Base-by-base conservation (phyloP, 805 yeast species). In the Hanseniaspora occidentalis region DNA sequence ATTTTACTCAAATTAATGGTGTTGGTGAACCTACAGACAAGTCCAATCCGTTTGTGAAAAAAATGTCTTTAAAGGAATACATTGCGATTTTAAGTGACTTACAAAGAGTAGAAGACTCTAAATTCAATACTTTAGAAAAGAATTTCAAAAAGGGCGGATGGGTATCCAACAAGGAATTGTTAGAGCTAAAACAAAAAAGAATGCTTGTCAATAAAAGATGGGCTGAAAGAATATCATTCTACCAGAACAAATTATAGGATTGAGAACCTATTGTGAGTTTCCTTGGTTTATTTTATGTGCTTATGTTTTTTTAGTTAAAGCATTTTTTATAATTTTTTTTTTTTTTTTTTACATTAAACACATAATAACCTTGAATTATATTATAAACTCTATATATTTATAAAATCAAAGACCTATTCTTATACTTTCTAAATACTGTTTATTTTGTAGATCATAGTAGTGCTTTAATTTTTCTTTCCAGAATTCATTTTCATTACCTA, bases 221-320 rank as follows among this genome's bases (percentile, higher is more conserved):
- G 61, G 56, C 54, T 1, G 60, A 56, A 38, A 50, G 57, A 38
- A 54, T 56, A 13, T 49, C 52, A 2, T 51, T 43, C 42, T 55
- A 55, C 43, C 53, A 51, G 26, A 45, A 43, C 19, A 48, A 47
- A 35, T 31, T 50, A 16, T 52, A 50, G 33, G 47, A 42, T 19
- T 49, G n/a, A 36, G 38, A 14, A n/a, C n/a, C n/a, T n/a, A n/a
- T n/a, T n/a, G n/a, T 19, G 24, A 34, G 19, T 6, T 16, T 10
- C 14, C 16, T 18, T 27, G 7, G 21, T 14, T 37, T 25, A n/a
- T n/a, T n/a, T n/a, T n/a, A n/a, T n/a, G n/a, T n/a, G n/a, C n/a
- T n/a, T n/a, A n/a, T n/a, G n/a, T n/a, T n/a, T n/a, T n/a, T n/a
- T n/a, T n/a, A n/a, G n/a, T n/a, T n/a, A n/a, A 17, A 4, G 16